Evolutionary conservation across 805 yeast genomes (phyloP), one percentile per base, ranked within the genome.

Genomic region (Wickerhamiella galacta): DNA sequence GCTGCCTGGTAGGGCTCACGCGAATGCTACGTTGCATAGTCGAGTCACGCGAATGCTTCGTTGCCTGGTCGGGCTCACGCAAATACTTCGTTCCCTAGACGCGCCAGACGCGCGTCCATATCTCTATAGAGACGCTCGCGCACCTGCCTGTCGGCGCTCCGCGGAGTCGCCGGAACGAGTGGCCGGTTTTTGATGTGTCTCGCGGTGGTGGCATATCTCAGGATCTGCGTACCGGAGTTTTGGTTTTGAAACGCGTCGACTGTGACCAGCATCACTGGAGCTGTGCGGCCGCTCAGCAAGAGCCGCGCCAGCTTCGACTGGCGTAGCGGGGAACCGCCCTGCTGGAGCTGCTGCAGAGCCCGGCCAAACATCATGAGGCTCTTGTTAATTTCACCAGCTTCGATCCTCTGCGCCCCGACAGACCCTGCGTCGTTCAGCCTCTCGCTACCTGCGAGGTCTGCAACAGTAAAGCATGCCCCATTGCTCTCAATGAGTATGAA

Each of bases 381-480:
- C 26, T 58, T 58, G 42, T 68, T 68, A 14, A 68, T 64, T 32
- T 61, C 57, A 31, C 64, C 58, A 12, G 68, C 65, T 39, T 68
- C 73, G 30, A 51, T 56, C 28, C 64, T 51, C 16, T 61, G 56
- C n/a, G 52, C 45, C 4, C 70, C 70, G 7, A 52, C 51, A 0
- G 70, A 62, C 34, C 56, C 56, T 1, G 72, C 63, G 9, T 52
- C 39, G 36, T 63, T 64, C 7, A 65, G 54, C 42, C 72, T 54
- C 46, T 69, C 73, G 6, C 68, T 56, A 1, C 73, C 72, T 2
- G 73, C 71, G 14, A 70, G 43, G 40, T 70, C 74, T 0, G 66
- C 67, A 26, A 70, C 47, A 0, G 67, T 62, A 18, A 69, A 48
- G 30, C 36, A 34, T 3, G 52, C 38, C 12, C 42, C 45, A 31